A percentile compares a stretch with the other conserved stretches of the same genome.
Conservation (phyloP, 495 filamentous ascomycete species). For the Penicillium mononematosum region DNA sequence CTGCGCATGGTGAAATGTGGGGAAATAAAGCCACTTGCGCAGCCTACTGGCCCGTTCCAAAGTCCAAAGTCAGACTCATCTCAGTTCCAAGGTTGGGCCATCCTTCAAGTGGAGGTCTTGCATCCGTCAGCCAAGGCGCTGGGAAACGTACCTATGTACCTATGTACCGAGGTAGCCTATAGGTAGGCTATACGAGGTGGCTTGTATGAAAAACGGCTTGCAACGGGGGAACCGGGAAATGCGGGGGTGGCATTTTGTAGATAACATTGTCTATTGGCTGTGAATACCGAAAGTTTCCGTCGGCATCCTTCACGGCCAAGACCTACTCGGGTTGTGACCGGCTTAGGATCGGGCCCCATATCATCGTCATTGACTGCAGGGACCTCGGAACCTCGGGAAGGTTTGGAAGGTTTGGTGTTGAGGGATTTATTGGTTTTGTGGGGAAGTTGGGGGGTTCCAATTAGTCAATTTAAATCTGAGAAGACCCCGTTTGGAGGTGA, state of each 20-base stretch:
- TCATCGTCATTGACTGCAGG: conserved; percentile 12
- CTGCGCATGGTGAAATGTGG: conserved; percentile 15
- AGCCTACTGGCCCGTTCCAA: conserved; percentile 6
- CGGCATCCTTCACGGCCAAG: conserved; percentile 8
- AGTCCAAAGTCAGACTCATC: neutral
- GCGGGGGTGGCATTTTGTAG: neutral
- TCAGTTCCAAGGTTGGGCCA: conserved; percentile 5
- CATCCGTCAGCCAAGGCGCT: conserved; percentile 8
- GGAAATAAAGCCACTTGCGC: conserved; percentile 12
- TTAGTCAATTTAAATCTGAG: conserved; percentile 16
- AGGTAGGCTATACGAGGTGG: conserved; percentile 2
- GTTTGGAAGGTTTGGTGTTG: conserved; percentile 14
- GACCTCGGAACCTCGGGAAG: too few species aligned
- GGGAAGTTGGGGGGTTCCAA: conserved; percentile 11
- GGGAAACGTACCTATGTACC: neutral
- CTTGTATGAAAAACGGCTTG: neutral
- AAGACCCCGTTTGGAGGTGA: conserved; percentile 15
- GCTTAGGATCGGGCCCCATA: neutral
- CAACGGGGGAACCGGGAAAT: conserved; percentile 14
- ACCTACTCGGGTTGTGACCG: conserved; percentile 6
- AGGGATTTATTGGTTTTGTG: conserved; percentile 9
- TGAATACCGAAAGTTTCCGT: neutral
- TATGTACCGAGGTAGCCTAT: too few species aligned
- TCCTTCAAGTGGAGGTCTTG: conserved; percentile 3
- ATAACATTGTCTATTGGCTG: neutral